Base-by-base conservation (phyloP, 2,329 filamentous ascomycete species). In the Chalara sp. region DNA sequence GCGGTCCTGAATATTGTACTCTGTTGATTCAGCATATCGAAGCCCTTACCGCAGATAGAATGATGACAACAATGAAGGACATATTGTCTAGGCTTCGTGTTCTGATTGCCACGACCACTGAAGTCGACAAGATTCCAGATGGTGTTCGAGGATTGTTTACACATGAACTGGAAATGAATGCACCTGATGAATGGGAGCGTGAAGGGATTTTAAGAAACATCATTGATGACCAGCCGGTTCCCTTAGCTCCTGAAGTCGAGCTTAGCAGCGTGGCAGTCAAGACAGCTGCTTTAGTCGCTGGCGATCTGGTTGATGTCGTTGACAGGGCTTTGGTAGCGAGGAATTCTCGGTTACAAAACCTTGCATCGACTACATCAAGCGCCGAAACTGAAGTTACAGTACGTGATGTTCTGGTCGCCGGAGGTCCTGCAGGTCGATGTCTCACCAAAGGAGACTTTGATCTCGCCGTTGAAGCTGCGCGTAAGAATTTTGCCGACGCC, bases 401-500 rank as follows among this genome's bases (percentile, higher is more conserved):
- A 5, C 81, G 87, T 47, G 93, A 99, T 65, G 78, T 99, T n/a
- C 81, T 93, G 53, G 76, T 97, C 6, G 84, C 93, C 1, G 93
- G 93, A 32, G 93, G 93, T 0, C 79, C 88, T 40, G 78, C 84
- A 7, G 87, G 87, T 5, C 83, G 83, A 31, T 88, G 87, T 48
- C 76, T 99, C 8, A 91, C 84, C 1, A 87, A 87, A 58, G 75
- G 78, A 2, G 93, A 99, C 67, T 92, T 97, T 58, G 90, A 96
- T 49, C 72, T 84, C n/a, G 93, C 93, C 0, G 92, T 99, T 4
- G 92, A 97, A 53, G 89, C 91, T 5, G 93, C 93, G 1, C 84
- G 93, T 49, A 96, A 96, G 76, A 97, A 96, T 69, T 99, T 99
- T 66, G 92, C 93, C 5, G 93, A 97, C 67, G 86, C 92, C 0